Base-by-base conservation (phyloP, 2,329 filamentous ascomycete species). In the Colletotrichum sp. region DNA sequence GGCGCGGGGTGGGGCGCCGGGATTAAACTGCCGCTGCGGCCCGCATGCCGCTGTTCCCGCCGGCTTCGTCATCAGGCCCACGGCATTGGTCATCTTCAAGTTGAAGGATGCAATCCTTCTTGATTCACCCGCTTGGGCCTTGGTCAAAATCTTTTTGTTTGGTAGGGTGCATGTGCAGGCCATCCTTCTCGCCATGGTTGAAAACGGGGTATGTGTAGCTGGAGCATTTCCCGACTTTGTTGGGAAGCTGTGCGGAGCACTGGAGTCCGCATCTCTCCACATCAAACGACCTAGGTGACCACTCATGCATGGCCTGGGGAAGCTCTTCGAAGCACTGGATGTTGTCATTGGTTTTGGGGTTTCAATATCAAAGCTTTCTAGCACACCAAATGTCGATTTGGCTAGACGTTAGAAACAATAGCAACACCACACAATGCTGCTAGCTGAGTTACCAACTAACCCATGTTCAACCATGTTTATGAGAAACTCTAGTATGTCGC, bases 141-240 rank as follows among this genome's bases (percentile, higher is more conserved):
- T 52, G 44, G 5, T 21, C 10, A 21, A 13, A 3, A 13, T 52
- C 10, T 8, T 7, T 52, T 21, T 13, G 1, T 21, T 52, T 52
- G 1, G 10, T 12, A 52, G 8, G 6, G 12, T 9, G n/a, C n/a
- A 52, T 13, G 5, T 8, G n/a, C 8, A 52, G 10, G 10, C 3
- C 2, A 13, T 21, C 0, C 0, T 52, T 52, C n/a, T 24, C 0
- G n/a, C 6, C n/a, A 2, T 13, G 10, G 44, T 1, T 21, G 10
- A 1, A 9, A 52, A 5, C 12, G 8, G n/a, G 44, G 1, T 0
- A 52, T 12, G 5, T 13, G 44, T 24, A 21, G 44, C n/a, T 52
- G n/a, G 44, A 52, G 44, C n/a, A 13, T 21, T 52, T 52, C 1
- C 44, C n/a, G 44, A 52, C 44, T 52, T 52, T 52, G n/a, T 52